Percentiles rank a stretch among this genome's conserved stretches.
phyloP scores from a whole-genome alignment of 208 protist genomes.

The Acanthamoeba healyi region DNA sequence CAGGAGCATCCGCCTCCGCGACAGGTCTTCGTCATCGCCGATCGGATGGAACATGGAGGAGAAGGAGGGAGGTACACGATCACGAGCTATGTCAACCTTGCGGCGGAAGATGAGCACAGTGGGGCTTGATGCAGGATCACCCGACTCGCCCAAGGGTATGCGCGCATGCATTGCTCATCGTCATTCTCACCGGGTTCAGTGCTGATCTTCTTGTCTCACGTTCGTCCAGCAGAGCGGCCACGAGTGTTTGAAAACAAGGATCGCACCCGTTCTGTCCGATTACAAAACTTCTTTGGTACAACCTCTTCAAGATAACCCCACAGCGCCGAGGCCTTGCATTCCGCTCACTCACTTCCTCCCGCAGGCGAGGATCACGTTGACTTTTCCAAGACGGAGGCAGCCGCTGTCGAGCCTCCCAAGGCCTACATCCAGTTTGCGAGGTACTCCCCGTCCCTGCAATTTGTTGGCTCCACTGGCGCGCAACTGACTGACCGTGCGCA shows the following conservation, averaged over 20 bases:
- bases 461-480: background rate
- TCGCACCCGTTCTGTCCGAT: background rate
- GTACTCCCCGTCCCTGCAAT: background rate
- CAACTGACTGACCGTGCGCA: background rate
- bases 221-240: background rate
- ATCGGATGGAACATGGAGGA: background rate
- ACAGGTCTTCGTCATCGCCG: background rate
- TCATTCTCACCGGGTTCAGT: background rate
- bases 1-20: background rate
- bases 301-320: background rate
- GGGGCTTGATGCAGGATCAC: background rate
- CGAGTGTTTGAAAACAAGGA: background rate
- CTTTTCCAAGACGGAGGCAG: background rate
- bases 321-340: too few species aligned
- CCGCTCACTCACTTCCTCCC: background rate
- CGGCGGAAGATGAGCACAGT: background rate
- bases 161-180: background rate
- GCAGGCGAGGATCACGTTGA: slow-evolving; percentile 26
- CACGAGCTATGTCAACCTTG: background rate
- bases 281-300: slow-evolving; percentile 41
- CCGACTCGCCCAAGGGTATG: background rate
- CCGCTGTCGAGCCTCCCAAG: background rate
- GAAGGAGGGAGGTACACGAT: background rate
- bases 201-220: background rate
- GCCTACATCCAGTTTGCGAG: background rate